These are phyloP conservation scores for Pontederia crassipes DNA, from an alignment of 176 grass and related monocot genomes.

Conservation along the genomic window DNA sequence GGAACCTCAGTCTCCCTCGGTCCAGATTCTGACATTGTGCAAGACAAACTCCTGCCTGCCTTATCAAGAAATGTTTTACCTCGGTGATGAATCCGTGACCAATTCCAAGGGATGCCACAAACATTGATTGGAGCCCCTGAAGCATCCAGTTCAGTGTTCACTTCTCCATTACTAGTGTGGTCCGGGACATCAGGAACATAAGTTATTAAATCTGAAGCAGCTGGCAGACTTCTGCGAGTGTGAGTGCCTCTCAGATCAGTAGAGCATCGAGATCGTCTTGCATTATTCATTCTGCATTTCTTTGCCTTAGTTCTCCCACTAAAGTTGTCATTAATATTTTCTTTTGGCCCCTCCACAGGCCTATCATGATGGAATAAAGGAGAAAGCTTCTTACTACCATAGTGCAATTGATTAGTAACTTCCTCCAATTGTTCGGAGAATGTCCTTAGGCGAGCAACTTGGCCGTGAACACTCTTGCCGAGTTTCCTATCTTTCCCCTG, in stretches of 20 bases:
- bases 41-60: slow-evolving; percentile 82
- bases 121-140: slow-evolving; percentile 43
- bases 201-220: background rate
- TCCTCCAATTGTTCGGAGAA: slow-evolving; percentile 10
- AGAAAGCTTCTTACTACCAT: background rate
- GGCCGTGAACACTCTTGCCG: background rate
- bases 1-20: slow-evolving; percentile 33
- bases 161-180: slow-evolving; percentile 6
- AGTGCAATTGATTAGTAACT: background rate
- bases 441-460: background rate
- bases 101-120: slow-evolving; percentile 96
- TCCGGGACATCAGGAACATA: background rate
- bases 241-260: background rate
- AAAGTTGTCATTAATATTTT: background rate
- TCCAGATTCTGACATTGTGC: slow-evolving; percentile 65
- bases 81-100: slow-evolving; percentile 89
- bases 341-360: background rate
- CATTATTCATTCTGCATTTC: slow-evolving; percentile 26
- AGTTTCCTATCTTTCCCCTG: background rate
- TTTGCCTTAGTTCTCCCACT: background rate
- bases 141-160: slow-evolving; percentile 31
- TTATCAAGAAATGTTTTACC: slow-evolving; percentile 81
- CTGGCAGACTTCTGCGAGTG: background rate
- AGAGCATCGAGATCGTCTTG: slow-evolving; percentile 22
- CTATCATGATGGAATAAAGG: background rate